Evolutionary conservation across 768 basidiomycete genomes (phyloP).

Genomic region (Hydnomerulius pinastri): DNA sequence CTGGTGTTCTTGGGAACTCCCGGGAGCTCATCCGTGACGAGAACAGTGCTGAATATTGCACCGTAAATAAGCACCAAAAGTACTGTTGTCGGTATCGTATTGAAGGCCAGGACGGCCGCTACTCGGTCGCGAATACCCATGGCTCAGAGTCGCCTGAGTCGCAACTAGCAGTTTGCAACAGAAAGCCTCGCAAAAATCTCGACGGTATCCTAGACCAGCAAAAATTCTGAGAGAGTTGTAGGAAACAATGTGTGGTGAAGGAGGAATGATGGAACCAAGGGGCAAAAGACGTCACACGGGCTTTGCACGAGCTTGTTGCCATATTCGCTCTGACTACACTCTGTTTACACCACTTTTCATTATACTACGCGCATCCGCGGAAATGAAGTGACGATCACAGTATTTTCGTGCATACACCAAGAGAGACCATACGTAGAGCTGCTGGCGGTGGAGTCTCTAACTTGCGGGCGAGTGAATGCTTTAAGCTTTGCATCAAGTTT

Average conservation of each 20-base stretch:
- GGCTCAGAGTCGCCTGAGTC: background rate
- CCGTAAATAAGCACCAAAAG: constrained; percentile 50
- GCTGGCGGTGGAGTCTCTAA: too few relatives aligned
- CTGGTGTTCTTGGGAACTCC: constrained; percentile 44
- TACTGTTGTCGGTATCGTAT: constrained; percentile 44
- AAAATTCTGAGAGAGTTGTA: background rate
- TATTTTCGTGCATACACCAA: too few relatives aligned
- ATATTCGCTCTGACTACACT: too few relatives aligned
- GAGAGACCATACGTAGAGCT: too few relatives aligned
- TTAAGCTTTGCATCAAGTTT: too few relatives aligned
- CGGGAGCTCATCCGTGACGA: constrained; percentile 51
- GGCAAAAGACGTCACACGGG: background rate
- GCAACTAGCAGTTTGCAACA: background rate
- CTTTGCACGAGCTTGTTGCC: too few relatives aligned
- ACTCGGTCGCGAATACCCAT: constrained; percentile 31
- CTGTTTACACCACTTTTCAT: too few relatives aligned
- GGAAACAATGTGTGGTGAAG: background rate
- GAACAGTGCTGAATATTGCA: constrained; percentile 46
- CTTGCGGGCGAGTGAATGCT: too few relatives aligned
- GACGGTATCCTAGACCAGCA: background rate
- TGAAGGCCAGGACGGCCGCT: constrained; percentile 36
- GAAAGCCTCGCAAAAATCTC: background rate
- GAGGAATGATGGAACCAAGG: background rate
- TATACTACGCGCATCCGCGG: too few relatives aligned
- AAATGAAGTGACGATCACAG: too few relatives aligned